A percentile compares a stretch with the other conserved stretches of the same genome.
Conservation (phyloP, 352 stramenopile species). For the Phytophthora lateralis region DNA sequence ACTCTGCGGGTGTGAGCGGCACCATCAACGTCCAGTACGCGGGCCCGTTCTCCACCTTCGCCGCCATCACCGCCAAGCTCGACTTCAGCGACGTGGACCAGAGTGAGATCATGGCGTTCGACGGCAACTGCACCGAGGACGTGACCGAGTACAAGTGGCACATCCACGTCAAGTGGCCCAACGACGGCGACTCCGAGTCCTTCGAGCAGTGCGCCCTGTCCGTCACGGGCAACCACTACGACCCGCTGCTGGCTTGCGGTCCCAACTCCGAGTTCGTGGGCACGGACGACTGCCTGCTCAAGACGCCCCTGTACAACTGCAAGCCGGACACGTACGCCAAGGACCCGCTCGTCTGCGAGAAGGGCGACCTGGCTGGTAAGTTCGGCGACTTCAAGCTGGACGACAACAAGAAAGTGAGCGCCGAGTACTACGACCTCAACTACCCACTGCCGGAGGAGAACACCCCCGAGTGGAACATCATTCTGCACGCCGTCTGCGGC, state of each 20-base stretch:
- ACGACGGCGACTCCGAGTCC: conserved; percentile 36
- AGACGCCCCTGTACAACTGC: conserved; percentile 49
- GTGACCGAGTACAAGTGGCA: conserved; percentile 58
- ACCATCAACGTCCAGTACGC: conserved; percentile 50
- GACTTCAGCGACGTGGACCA: conserved; percentile 54
- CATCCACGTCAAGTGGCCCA: conserved; percentile 60
- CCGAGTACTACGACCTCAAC: conserved; percentile 33
- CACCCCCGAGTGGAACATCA: conserved; percentile 54
- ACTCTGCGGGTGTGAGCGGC: conserved; percentile 45
- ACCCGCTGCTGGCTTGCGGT: conserved; percentile 56
- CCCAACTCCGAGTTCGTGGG: conserved; percentile 54
- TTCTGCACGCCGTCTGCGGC: conserved; percentile 51
- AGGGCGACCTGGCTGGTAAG: conserved; percentile 63
- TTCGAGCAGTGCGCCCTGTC: conserved; percentile 46
- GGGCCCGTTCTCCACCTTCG: conserved; percentile 36
- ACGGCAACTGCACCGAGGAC: conserved; percentile 47
- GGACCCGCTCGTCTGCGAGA: conserved; percentile 53
- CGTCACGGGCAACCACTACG: conserved; percentile 61
- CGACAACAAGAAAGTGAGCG: conserved; percentile 28
- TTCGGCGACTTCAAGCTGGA: conserved; percentile 44
- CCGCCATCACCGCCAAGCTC: conserved; percentile 41
- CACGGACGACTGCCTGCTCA: conserved; percentile 42
- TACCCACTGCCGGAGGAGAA: conserved; percentile 43
- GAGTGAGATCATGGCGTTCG: conserved; percentile 31
- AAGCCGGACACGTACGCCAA: conserved; percentile 39